Evolutionary conservation across 139 green algal species (phyloP).

Genomic region (Coelastrella sp.): DNA sequence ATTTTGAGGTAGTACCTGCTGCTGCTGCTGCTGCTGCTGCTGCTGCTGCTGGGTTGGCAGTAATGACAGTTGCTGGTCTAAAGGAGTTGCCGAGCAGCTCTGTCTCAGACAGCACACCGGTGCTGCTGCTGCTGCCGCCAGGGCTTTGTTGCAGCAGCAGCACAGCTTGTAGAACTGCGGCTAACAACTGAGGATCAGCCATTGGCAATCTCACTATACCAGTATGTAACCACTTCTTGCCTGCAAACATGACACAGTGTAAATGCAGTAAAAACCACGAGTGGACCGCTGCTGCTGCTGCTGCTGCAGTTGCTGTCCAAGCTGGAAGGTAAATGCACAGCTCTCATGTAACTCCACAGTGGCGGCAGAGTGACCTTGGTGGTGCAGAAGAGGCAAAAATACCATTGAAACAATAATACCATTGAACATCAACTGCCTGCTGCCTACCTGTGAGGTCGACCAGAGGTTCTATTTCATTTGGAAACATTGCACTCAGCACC

Average conservation of each 20-base stretch:
- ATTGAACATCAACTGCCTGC: neutral
- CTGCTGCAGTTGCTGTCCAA: too few relatives aligned
- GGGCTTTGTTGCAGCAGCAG: slow-evolving; percentile 36
- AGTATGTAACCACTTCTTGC: slow-evolving; percentile 79
- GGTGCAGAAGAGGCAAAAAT: neutral
- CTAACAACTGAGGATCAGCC: slow-evolving; percentile 56
- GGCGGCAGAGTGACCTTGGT: too few relatives aligned
- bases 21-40: neutral
- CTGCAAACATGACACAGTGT: too few relatives aligned
- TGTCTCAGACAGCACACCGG: slow-evolving; percentile 38
- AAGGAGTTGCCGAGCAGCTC: slow-evolving; percentile 59
- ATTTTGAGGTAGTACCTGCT: too few relatives aligned
- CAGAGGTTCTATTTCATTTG: slow-evolving; percentile 56
- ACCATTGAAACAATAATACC: neutral
- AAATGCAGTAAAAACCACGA: neutral
- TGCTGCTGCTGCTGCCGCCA: slow-evolving; percentile 30
- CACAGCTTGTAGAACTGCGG: slow-evolving; percentile 54
- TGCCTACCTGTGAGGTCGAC: slow-evolving; percentile 62
- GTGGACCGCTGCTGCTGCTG: too few relatives aligned
- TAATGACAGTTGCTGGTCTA: slow-evolving; percentile 33
- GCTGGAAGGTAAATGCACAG: too few relatives aligned
- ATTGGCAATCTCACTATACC: slow-evolving; percentile 69
- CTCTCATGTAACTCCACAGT: too few relatives aligned
- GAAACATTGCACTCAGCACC: slow-evolving; percentile 60
- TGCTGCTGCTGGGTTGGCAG: neutral